phyloP scores from a whole-genome alignment of 176 grass and related monocot species.

The Carex scoparia region DNA sequence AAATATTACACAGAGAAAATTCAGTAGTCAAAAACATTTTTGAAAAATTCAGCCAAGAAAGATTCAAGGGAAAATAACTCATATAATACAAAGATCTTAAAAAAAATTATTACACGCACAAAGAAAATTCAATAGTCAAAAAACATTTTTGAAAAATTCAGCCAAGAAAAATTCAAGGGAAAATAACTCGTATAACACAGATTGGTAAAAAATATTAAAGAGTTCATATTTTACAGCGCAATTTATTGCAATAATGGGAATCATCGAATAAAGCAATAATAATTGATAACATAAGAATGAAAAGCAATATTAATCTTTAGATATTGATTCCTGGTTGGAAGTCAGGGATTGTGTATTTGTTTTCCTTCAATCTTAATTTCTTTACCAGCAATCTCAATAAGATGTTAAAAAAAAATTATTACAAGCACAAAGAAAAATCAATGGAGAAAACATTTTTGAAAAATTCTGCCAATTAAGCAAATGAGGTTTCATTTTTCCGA shows the following conservation, averaged over 20 bases:
- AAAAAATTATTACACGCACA: background rate
- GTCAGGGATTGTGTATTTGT: background rate
- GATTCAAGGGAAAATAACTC: too few species aligned
- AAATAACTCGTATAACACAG: too few species aligned
- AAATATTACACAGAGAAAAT: background rate
- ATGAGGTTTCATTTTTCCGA: background rate
- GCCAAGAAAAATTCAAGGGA: too few species aligned
- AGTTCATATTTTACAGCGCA: background rate
- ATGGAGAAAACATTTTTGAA: background rate
- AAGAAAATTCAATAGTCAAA: background rate
- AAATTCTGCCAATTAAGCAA: background rate
- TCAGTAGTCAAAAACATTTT: background rate
- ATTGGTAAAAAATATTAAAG: constrained; percentile 14
- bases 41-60: background rate
- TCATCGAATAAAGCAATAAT: background rate
- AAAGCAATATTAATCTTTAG: background rate
- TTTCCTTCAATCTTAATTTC: background rate
- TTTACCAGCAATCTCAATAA: background rate
- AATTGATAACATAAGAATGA: background rate
- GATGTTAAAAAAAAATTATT: background rate
- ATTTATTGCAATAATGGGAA: background rate
- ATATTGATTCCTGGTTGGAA: background rate
- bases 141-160: background rate
- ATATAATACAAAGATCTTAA: background rate
- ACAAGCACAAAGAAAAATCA: background rate